Evolutionary conservation across 176 grass and related monocot species (phyloP), one percentile per base, ranked within the genome.

Genomic region (Oryza coarctata): DNA sequence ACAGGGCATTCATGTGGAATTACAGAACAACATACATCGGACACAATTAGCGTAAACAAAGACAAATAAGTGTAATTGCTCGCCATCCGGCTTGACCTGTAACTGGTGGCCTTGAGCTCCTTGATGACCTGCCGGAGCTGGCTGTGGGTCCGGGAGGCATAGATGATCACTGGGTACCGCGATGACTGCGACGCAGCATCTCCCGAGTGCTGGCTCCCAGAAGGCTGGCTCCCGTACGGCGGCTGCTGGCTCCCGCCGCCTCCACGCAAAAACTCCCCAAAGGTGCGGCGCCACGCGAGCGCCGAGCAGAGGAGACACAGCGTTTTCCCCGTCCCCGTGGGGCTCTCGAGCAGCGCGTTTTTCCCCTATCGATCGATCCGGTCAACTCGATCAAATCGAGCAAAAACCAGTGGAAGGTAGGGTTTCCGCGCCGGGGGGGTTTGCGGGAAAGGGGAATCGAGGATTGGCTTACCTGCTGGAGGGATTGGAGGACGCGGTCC

Each of bases 61-160:
- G 67, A 31, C 1, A 22, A 17, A 77, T 33, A 72, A 77, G 40
- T 67, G 62, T n/a, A 45, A 41, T 68, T 78, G 29, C 12, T 75
- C 3, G 13, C 15, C 30, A 80, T 11, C 1, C 23, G 40, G 40
- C 27, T 74, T 41, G 45, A 98, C 92, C 96, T 98, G 88, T 98
- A 95, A 71, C 78, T 93, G 65, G 88, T 93, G 41, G 93, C 82
- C 83, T 90, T 98, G 60, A 98, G 90, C 82, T 98, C 96, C 81
- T 92, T 93, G 84, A 98, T 93, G 70, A 95, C 90, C 83, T 95
- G 95, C 84, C 92, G 84, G 41, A 98, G 93, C 87, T 98, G 95
- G 88, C 90, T 95, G 69, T 98, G 95, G 27, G 95, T 98, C 50
- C 95, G 89, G 18, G 95, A 95, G 63, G 95, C 82, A 65, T 98